A percentile compares a stretch with the other conserved stretches of the same genome.
These are phyloP conservation scores for Hyphopichia pseudoburtonii DNA, from an alignment of 1,139 yeast species.

Conservation along the genomic window DNA sequence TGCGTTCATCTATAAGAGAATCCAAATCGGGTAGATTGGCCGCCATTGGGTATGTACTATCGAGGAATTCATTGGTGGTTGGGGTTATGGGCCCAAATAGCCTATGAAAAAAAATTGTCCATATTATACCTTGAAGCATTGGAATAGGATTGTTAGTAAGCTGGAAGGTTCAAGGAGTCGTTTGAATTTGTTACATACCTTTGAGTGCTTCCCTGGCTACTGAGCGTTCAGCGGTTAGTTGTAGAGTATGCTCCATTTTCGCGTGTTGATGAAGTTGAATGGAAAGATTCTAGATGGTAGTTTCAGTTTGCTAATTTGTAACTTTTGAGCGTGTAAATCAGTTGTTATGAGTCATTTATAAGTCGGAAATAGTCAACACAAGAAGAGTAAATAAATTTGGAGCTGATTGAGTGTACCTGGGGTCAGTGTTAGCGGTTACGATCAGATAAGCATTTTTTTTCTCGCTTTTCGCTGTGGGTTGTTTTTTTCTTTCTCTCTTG, in stretches of 20 bases:
- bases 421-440: too few relatives aligned
- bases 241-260: constrained; percentile 40
- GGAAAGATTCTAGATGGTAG: too few relatives aligned
- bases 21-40: constrained; percentile 45
- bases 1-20: constrained; percentile 40
- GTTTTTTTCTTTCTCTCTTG: too few relatives aligned
- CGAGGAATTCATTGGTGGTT: constrained; percentile 42
- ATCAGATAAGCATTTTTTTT: too few relatives aligned
- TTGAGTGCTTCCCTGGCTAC: constrained; percentile 45
- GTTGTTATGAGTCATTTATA: too few relatives aligned
- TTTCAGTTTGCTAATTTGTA: too few relatives aligned
- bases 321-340: too few relatives aligned
- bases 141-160: neutral
- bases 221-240: constrained; percentile 41
- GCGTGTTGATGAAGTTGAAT: neutral
- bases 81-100: constrained; percentile 69
- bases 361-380: too few relatives aligned
- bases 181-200: constrained; percentile 31
- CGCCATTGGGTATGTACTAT: constrained; percentile 47
- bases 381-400: too few relatives aligned
- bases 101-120: constrained; percentile 69
- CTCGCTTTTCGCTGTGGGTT: too few relatives aligned
- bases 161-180: neutral
- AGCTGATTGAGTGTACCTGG: too few relatives aligned
- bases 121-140: constrained; percentile 60